phyloP scores from a whole-genome alignment of 441 rosid species.

The Populus hybrid region DNA sequence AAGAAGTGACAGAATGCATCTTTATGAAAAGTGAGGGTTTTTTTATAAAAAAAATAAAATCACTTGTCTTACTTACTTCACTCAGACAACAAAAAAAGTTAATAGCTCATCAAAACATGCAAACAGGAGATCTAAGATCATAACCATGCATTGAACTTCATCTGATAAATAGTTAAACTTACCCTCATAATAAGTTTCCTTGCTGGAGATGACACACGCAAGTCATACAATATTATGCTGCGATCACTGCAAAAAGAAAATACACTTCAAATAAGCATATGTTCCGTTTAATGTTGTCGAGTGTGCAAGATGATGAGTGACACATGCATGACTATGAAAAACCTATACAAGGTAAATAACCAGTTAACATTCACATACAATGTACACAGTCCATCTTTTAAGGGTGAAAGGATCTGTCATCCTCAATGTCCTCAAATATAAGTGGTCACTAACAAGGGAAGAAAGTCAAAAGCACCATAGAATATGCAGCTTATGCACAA shows the following conservation, averaged over 20 bases:
- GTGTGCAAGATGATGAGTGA: not conserved
- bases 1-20: too few relatives aligned
- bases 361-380: not conserved
- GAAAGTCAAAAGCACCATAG: not conserved
- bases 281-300: not conserved
- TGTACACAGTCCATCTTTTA: not conserved
- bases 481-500: not conserved
- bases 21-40: too few relatives aligned
- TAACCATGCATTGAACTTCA: not conserved
- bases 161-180: constrained; percentile 15
- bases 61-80: too few relatives aligned
- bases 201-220: constrained; percentile 77
- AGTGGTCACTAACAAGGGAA: not conserved
- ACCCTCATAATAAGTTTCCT: constrained; percentile 87
- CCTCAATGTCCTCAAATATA: not conserved
- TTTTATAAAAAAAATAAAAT: too few relatives aligned
- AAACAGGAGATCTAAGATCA: not conserved
- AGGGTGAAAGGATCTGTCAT: not conserved
- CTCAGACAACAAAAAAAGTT: not conserved
- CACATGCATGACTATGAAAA: not conserved
- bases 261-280: not conserved
- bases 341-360: not conserved
- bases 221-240: constrained; percentile 79
- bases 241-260: constrained; percentile 56
- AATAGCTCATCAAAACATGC: not conserved